Base-by-base conservation (phyloP, 768 basidiomycete genomes). In the Agaricus blazei region DNA sequence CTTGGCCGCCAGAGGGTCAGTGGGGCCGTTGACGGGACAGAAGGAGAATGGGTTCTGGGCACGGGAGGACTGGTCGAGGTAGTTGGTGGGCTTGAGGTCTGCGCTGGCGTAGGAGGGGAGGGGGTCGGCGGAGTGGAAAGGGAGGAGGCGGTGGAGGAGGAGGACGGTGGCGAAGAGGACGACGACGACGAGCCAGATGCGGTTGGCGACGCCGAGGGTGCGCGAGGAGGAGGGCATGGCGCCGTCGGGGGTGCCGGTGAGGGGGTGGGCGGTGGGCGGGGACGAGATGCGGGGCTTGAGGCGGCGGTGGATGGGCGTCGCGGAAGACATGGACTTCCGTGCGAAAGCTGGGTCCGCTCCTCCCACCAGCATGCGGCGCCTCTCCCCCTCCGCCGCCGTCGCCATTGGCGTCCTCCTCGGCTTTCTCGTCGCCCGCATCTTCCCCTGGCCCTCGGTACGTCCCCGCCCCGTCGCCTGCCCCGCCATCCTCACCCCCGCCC, bases 11-110 rank as follows among this genome's bases (percentile, higher is more conserved):
- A 98, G 76, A 36, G 79, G 77, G 68, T 98, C 96, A 1, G 83
- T 84, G 2, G 87, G 86, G 1, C 92, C 91, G 65, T 88, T 90
- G 1, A 84, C 78, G 0, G 96, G 96, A 67, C 96, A 99, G 68
- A 98, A 99, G 1, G 77, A 73, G 68, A 99, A 99, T 0, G 96
- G 95, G 54, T 82, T 85, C 6, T 79, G 76, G 24, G 79, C 77
- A 12, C 72, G 62, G 50, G 81, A 71, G 48, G 79, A 69, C 11
- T 63, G 62, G 73, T 95, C 93, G 56, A 97, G 75, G 67, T 96
- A 96, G 68, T 95, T 92, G 64, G 88, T 86, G 0, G 93, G 71
- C 48, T 79, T 78, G 36, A 89, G 74, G 56, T 79, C 72, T 2
- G 75, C 71, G 7, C 75, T 78, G 0, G 73, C 73, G 59, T 75